Conservation (phyloP, 345 rosid species). For the Eucalyptus curtisii region DNA sequence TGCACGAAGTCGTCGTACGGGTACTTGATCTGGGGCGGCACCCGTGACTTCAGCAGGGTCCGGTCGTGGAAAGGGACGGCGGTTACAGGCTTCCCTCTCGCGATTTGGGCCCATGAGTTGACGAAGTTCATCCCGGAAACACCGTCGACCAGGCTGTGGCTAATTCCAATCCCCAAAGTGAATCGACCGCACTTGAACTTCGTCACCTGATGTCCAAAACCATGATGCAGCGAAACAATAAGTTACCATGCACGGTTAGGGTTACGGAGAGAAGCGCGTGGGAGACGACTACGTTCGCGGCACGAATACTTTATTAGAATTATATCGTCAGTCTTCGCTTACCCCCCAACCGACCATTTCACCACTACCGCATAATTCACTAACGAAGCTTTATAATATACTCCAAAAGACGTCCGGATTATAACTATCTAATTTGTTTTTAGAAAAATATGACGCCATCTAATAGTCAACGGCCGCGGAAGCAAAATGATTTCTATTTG, state of each 20-base stretch:
- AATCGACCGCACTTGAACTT: slow-evolving; percentile 24
- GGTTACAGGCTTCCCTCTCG: slow-evolving; percentile 5
- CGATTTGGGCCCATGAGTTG: slow-evolving; percentile 16
- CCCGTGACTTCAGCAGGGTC: slow-evolving; percentile 3
- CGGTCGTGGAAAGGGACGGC: slow-evolving; percentile 14
- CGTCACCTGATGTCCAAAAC: slow-evolving; percentile 4
- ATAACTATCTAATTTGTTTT: neutral
- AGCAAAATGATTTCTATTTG: neutral
- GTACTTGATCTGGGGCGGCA: slow-evolving; percentile 7
- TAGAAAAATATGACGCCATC: neutral
- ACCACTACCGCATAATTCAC: neutral
- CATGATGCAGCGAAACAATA: neutral
- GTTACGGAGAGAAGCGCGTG: neutral
- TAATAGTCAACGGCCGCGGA: neutral
- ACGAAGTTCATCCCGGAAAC: slow-evolving; percentile 17
- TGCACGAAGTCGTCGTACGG: slow-evolving; percentile 7
- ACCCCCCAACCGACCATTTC: neutral
- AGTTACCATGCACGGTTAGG: neutral
- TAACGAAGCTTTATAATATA: neutral
- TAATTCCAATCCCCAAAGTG: slow-evolving; percentile 6
- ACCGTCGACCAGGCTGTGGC: slow-evolving; percentile 20
- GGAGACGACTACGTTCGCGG: neutral
- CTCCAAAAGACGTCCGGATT: neutral
- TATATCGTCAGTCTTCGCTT: neutral
- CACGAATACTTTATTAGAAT: neutral